phyloP scores from a whole-genome alignment of 129 eudicot species.

The Flaveria bidentis region DNA sequence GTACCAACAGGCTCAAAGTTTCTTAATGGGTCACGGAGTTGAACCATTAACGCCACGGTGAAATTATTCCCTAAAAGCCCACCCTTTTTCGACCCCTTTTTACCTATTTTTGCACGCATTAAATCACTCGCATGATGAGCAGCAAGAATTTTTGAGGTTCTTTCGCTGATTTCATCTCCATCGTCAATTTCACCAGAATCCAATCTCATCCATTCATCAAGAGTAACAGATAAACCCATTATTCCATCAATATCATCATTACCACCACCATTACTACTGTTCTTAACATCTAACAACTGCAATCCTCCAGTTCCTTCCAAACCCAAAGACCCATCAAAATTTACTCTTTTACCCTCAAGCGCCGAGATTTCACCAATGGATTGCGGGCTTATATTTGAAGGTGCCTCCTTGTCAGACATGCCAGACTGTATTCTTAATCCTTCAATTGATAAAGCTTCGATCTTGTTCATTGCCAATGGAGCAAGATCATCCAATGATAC shows the following conservation, averaged over 20 bases:
- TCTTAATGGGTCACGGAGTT: constrained; percentile 83
- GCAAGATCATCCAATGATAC: constrained; percentile 81
- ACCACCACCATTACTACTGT: constrained; percentile 22
- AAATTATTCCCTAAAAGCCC: constrained; percentile 90
- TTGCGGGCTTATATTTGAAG: constrained; percentile 59
- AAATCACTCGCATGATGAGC: constrained; percentile 89
- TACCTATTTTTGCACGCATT: constrained; percentile 64
- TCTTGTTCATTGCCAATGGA: constrained; percentile 81
- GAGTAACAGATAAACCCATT: constrained; percentile 81
- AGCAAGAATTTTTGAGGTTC: constrained; percentile 81
- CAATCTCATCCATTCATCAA: constrained; percentile 94
- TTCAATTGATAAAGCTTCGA: constrained; percentile 84
- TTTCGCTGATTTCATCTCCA: constrained; percentile 68
- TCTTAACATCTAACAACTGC: constrained; percentile 70
- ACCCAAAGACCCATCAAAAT: constrained; percentile 56
- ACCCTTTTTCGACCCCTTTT: constrained; percentile 50
- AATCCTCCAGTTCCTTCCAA: constrained; percentile 80
- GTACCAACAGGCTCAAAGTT: constrained; percentile 91
- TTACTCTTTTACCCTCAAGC: constrained; percentile 55
- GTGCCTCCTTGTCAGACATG: constrained; percentile 74
- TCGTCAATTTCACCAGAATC: constrained; percentile 86
- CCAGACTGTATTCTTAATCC: constrained; percentile 96
- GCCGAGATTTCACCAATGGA: constrained; percentile 64
- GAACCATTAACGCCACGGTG: constrained; percentile 95
- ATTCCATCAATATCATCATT: constrained; percentile 58